phyloP scores from a whole-genome alignment of 768 basidiomycete species.

The Suillus spraguei region DNA sequence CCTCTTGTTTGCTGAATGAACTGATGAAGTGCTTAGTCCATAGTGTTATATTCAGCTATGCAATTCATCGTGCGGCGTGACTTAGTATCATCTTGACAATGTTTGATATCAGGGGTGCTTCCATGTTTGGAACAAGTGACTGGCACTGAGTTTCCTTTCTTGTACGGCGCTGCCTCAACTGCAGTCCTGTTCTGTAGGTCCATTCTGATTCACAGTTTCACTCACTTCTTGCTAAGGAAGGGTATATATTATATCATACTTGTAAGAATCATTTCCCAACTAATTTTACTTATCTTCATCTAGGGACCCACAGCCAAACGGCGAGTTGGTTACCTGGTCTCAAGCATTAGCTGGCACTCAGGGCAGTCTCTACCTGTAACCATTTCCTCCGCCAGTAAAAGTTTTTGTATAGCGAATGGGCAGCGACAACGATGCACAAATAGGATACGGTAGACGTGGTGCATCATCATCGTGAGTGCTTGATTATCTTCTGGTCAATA shows the following conservation, averaged over 20 bases:
- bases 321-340: neutral
- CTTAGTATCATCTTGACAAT: neutral
- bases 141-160: constrained; percentile 2
- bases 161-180: neutral
- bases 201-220: neutral
- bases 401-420: constrained; percentile 10
- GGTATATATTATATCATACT: neutral
- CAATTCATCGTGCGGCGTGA: no score
- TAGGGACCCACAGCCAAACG: constrained; percentile 1
- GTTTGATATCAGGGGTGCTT: neutral
- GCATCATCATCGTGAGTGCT: constrained; percentile 41
- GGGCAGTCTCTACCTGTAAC: neutral
- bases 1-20: no score
- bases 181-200: neutral
- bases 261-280: neutral
- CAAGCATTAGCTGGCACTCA: neutral
- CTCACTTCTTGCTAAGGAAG: constrained; percentile 5
- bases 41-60: no score
- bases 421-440: constrained; percentile 29
- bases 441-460: constrained; percentile 34
- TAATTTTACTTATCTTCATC: neutral
- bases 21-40: no score
- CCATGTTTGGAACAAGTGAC: neutral
- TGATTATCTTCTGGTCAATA: neutral
- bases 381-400: neutral